Evolutionary conservation across 805 yeast species (phyloP), one percentile per base, ranked within the genome.

Genomic region (Cyberlindnera nakhonratchasimensis): DNA sequence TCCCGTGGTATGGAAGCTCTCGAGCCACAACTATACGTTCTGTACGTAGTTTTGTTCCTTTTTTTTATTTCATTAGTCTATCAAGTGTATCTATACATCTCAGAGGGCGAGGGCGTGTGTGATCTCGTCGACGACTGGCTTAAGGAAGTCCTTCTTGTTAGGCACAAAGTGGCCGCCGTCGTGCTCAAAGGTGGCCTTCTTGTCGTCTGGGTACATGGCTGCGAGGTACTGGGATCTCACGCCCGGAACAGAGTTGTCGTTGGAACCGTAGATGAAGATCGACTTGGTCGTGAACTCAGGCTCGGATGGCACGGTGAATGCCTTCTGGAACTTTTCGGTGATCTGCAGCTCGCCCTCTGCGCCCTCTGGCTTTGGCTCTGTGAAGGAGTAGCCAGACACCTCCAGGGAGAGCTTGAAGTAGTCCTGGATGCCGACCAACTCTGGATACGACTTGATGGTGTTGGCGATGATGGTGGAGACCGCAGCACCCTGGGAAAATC

Each of bases 91-190:
- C 34, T 23, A 29, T 30, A 6, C 19, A 4, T 19, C 18, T 29
- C 20, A 32, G 9, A 21, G 31, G 2, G 11, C 39, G 20, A 47
- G 19, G 6, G 47, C 41, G 16, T 33, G 18, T 6, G 46, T 50
- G 23, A 69, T 65, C 34, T 60, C 65, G 31, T 67, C 72, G 13
- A 69, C 72, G 11, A 69, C 54, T 2, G 73, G 72, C 48, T 63
- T 66, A 39, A 68, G 54, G 53, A 70, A 62, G 42, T 73, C 77
- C 62, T 85, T 86, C 37, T 89, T 82, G 64, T 87, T 88, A 22
- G 98, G 99, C 35, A 91, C 96, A 66, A 85, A 89, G 59, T 91
- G 99, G 2, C 98, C 97, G 47, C 99, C 98, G 9, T 97, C 97
- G 57, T 91, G 99, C 50, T 77, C 82, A 45, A 83, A 66, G 12